Evolutionary conservation across 2,329 filamentous ascomycete genomes (phyloP), one percentile per base, ranked within the genome.

Genomic region (Shiraia bambusicola): DNA sequence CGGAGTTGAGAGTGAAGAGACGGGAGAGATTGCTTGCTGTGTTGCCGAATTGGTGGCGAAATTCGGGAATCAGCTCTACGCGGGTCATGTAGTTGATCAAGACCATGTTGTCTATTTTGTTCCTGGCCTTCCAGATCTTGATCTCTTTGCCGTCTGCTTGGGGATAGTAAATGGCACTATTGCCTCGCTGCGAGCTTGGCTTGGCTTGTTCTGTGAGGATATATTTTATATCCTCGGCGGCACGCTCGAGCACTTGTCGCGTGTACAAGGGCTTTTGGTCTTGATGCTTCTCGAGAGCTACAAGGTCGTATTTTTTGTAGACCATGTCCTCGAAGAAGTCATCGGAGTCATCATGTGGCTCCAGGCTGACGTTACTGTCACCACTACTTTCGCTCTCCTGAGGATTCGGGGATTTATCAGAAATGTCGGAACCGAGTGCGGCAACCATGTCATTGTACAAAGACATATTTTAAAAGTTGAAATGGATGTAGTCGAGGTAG

Each of bases 61-160:
- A 47, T 6, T 26, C 28, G n/a, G 43, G 38, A 27, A 40, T 19
- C 15, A 45, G 28, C 27, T 47, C 47, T n/a, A 50, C 33, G 8
- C 41, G 38, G 9, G 43, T 32, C 12, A 45, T 28, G 26, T 42
- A 47, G 8, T 42, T 16, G 9, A 47, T 34, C 5, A 4, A 12
- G 12, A 45, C 29, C 19, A 11, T 15, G 17, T 37, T 15, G 17
- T 37, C 32, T 5, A 13, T 17, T 3, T 28, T 32, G 7, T 17
- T 6, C 3, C 29, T n/a, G 11, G 10, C 12, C 24, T 34, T 14
- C 41, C 41, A 35, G 5, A 41, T 26, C 4, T 17, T 47, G 24
- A 29, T 15, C 7, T 6, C 2, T 15, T 8, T 4, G 6, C 19
- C n/a, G 19, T 26, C 27, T 14, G 28, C 10, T 13, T 4, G 22